Percentiles rank a stretch among this genome's conserved stretches.
phyloP scores from a whole-genome alignment of 495 filamentous ascomycete genomes.

The Neurospora tetrasperma region DNA sequence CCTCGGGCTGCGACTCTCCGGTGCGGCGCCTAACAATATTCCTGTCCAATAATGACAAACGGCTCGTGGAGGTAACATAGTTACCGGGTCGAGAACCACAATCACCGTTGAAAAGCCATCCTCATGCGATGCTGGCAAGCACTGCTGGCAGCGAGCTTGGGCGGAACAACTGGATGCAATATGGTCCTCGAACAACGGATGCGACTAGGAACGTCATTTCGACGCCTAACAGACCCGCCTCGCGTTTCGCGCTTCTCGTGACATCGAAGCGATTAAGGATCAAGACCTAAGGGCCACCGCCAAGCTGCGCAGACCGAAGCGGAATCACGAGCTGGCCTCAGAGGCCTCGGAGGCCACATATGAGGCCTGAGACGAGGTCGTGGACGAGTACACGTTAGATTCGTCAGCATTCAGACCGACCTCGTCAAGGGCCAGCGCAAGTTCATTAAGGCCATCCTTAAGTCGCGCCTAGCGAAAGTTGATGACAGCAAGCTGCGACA shows the following conservation, averaged over 20 bases:
- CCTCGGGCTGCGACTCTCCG: background rate
- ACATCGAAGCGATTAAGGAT: background rate
- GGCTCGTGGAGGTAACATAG: background rate
- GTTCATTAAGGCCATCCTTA: background rate
- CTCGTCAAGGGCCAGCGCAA: background rate
- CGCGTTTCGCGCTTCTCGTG: background rate
- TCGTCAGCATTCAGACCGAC: background rate
- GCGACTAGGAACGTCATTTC: background rate
- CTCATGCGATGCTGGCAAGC: background rate
- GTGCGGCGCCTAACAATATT: background rate
- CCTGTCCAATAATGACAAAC: background rate
- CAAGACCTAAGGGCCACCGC: background rate
- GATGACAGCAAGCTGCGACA: slow-evolving; percentile 35
- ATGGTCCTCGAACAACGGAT: background rate
- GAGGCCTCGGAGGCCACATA: background rate
- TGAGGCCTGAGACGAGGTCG: background rate
- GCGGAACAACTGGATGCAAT: background rate
- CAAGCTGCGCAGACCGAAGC: background rate
- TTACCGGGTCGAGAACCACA: background rate
- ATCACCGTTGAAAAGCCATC: background rate
- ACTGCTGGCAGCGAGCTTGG: background rate
- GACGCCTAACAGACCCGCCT: background rate
- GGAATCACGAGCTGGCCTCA: background rate
- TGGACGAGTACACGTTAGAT: background rate
- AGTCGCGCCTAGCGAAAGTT: slow-evolving; percentile 28